phyloP scores from a whole-genome alignment of 805 yeast species.

The Sugiyamaella smithiae region DNA sequence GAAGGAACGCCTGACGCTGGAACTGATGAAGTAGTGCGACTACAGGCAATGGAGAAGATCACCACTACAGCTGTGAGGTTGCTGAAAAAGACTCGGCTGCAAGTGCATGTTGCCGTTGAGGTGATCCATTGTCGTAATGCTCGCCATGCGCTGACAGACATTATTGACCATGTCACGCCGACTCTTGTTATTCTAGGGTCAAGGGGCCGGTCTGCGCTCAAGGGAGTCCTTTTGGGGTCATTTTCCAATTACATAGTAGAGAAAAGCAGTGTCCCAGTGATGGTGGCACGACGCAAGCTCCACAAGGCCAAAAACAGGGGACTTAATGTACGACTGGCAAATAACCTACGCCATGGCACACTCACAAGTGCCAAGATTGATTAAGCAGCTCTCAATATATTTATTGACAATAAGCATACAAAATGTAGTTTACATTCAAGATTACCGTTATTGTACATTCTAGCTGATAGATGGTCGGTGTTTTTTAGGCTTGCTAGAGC shows the following conservation, averaged over 20 bases:
- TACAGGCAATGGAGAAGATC: slow-evolving; percentile 43
- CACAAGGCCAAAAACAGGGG: slow-evolving; percentile 63
- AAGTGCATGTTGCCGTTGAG: slow-evolving; percentile 70
- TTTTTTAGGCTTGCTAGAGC: slow-evolving; percentile 6
- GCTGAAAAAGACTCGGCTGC: slow-evolving; percentile 63
- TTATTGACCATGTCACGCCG: slow-evolving; percentile 68
- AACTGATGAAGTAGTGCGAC: slow-evolving; percentile 40
- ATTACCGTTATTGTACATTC: too few relatives aligned
- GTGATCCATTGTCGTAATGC: slow-evolving; percentile 76
- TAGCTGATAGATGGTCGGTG: background rate
- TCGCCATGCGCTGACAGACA: slow-evolving; percentile 63
- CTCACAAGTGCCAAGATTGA: slow-evolving; percentile 25
- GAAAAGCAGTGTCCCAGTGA: slow-evolving; percentile 69
- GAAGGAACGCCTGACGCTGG: slow-evolving; percentile 16
- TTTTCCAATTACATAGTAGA: slow-evolving; percentile 70
- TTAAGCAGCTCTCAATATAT: too few relatives aligned
- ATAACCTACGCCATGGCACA: slow-evolving; percentile 31
- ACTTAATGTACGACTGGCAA: slow-evolving; percentile 42
- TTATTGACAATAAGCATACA: too few relatives aligned
- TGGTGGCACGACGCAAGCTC: slow-evolving; percentile 73
- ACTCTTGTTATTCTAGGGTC: slow-evolving; percentile 75
- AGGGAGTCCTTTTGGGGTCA: slow-evolving; percentile 72
- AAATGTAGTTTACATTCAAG: too few relatives aligned
- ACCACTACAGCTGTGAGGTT: slow-evolving; percentile 43
- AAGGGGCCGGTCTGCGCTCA: slow-evolving; percentile 66